Percentiles rank a stretch among this genome's conserved stretches.
Evolutionary conservation across 108 stramenopile genomes (phyloP).

Genomic region (Fistulifera solaris): DNA sequence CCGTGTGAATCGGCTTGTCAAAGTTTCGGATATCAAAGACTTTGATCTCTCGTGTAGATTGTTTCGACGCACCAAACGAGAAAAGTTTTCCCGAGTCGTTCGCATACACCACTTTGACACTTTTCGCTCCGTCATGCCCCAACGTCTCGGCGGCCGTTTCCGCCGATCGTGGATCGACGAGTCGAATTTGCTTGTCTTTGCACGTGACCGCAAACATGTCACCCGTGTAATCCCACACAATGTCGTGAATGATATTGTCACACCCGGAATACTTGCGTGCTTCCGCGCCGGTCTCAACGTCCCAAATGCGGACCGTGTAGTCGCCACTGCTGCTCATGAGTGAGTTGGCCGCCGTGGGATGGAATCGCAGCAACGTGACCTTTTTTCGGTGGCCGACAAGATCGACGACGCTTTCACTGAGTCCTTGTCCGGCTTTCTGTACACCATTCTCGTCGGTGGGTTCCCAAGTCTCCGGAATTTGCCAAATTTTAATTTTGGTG

Average conservation of each 20-base stretch:
- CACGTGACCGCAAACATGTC: constrained; percentile 78
- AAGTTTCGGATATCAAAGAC: constrained; percentile 93
- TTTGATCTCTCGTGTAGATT: constrained; percentile 92
- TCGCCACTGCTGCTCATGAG: constrained; percentile 79
- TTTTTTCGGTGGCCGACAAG: constrained; percentile 88
- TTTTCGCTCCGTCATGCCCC: constrained; percentile 93
- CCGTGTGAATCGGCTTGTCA: constrained; percentile 52
- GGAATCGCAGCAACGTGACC: constrained; percentile 87
- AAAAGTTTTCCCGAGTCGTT: constrained; percentile 85
- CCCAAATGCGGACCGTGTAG: constrained; percentile 94
- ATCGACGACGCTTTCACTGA: constrained; percentile 82
- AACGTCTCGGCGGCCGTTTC: constrained; percentile 24
- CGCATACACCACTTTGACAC: constrained; percentile 80
- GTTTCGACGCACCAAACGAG: constrained; percentile 87
- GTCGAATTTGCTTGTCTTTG: constrained; percentile 93
- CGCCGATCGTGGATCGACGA: constrained; percentile 82
- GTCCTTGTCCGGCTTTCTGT: constrained; percentile 60
- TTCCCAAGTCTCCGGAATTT: constrained; percentile 89
- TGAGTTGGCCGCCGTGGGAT: constrained; percentile 91
- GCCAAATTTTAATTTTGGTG: constrained; percentile 95
- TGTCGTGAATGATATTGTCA: constrained; percentile 88
- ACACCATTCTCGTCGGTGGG: constrained; percentile 86
- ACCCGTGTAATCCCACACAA: constrained; percentile 92
- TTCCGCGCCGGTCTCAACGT: constrained; percentile 76
- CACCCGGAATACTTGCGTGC: constrained; percentile 56